Conservation (phyloP, 495 filamentous ascomycete genomes). For the Penicillium pulvis region DNA sequence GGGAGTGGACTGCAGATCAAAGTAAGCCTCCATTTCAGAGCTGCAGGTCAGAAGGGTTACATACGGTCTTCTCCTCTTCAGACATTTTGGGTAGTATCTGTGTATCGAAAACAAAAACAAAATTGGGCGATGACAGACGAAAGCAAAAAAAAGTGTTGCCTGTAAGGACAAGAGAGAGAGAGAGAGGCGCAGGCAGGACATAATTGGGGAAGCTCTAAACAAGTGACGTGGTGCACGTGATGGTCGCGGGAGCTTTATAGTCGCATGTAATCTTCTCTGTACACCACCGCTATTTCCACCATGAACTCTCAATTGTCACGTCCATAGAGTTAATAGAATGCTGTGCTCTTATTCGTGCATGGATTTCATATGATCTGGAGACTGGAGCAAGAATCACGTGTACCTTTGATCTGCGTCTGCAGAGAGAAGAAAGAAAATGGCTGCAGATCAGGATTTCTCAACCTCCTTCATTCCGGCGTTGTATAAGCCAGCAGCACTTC, state of each 20-base stretch:
- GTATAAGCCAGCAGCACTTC: constrained; percentile 73
- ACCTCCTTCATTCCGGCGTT: constrained; percentile 71
- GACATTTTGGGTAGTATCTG: constrained; percentile 32
- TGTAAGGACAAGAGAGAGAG: constrained; percentile 25
- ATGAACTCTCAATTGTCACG: constrained; percentile 9
- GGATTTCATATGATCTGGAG: neutral
- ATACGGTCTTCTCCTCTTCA: constrained; percentile 44
- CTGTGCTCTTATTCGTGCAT: neutral
- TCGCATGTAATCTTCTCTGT: constrained; percentile 10
- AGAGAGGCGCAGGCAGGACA: constrained; percentile 28
- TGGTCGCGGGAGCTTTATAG: constrained; percentile 25
- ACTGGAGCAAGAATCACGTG: neutral
- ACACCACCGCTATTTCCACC: constrained; percentile 6
- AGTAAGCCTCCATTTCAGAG: constrained; percentile 25
- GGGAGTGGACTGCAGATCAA: constrained; percentile 30
- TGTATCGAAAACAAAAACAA: neutral
- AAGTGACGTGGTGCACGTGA: constrained; percentile 48
- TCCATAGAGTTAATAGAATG: constrained; percentile 9
- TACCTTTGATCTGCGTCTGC: neutral
- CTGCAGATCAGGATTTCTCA: constrained; percentile 57
- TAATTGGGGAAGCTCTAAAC: constrained; percentile 36
- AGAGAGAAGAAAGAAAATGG: constrained; percentile 34
- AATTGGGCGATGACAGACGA: neutral
- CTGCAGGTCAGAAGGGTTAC: constrained; percentile 18
- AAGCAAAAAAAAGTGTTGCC: constrained; percentile 24